phyloP scores from a whole-genome alignment of 2,329 filamentous ascomycete species.

The Cadophora sp. region DNA sequence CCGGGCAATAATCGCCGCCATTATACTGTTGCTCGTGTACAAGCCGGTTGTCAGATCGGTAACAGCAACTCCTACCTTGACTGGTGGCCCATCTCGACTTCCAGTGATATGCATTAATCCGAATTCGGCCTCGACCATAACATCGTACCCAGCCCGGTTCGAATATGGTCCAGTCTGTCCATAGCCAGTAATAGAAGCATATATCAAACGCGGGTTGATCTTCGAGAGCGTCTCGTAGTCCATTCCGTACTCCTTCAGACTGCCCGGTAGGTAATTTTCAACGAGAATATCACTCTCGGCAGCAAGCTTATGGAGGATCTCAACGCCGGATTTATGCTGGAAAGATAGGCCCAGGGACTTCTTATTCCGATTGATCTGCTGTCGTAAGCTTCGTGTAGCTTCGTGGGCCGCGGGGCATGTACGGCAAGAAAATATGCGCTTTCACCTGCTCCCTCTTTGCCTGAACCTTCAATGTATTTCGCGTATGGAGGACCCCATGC shows the following conservation, averaged over 20 bases:
- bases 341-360: slow-evolving; percentile 94
- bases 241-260: slow-evolving; percentile 87
- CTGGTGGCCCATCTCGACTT: slow-evolving; percentile 83
- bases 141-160: slow-evolving; percentile 90
- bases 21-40: slow-evolving; percentile 94
- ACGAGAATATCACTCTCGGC: slow-evolving; percentile 90
- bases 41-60: slow-evolving; percentile 95
- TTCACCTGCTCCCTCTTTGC: slow-evolving; percentile 77
- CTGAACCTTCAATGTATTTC: slow-evolving; percentile 68
- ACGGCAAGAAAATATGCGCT: slow-evolving; percentile 95
- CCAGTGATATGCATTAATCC: slow-evolving; percentile 99
- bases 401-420: slow-evolving; percentile 42
- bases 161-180: slow-evolving; percentile 94
- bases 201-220: slow-evolving; percentile 88
- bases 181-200: slow-evolving; percentile 96
- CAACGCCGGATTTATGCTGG: slow-evolving; percentile 80
- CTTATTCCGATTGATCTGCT: slow-evolving; percentile 93
- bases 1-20: slow-evolving; percentile 86
- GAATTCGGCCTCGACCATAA: slow-evolving; percentile 99
- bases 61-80: slow-evolving; percentile 97
- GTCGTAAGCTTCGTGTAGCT: slow-evolving; percentile 13
- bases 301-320: slow-evolving; percentile 85
- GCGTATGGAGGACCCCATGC: slow-evolving; percentile 98
- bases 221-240: slow-evolving; percentile 82
- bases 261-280: slow-evolving; percentile 94